Percentiles rank a stretch among this genome's conserved stretches.
Conservation (phyloP, 2,329 filamentous ascomycete species). For the Fusarium nisikadoi region DNA sequence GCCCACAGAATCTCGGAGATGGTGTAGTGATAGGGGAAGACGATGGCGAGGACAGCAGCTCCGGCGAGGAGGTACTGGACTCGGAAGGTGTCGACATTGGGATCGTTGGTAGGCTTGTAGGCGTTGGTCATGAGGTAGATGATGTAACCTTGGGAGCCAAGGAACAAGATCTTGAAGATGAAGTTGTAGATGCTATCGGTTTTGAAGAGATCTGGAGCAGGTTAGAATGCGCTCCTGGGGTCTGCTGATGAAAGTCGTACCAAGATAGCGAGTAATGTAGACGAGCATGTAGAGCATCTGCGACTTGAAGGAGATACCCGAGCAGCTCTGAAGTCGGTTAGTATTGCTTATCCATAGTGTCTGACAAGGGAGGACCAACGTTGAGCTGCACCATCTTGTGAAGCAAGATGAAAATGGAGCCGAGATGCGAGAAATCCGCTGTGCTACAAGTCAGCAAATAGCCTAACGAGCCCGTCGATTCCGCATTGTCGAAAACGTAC, state of each 20-base stretch:
- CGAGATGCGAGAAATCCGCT: constrained; percentile 96
- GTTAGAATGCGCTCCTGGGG: constrained; percentile 2
- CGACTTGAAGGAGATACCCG: constrained; percentile 98
- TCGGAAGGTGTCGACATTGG: constrained; percentile 96
- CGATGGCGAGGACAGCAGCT: constrained; percentile 78
- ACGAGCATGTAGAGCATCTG: constrained; percentile 95
- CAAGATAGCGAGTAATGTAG: constrained; percentile 92
- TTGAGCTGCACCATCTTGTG: constrained; percentile 96
- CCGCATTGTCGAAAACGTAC: constrained; percentile 51
- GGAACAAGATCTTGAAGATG: constrained; percentile 95
- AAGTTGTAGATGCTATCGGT: constrained; percentile 90
- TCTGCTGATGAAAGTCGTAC: constrained; percentile 55
- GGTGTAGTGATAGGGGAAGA: constrained; percentile 88
- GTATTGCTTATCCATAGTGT: constrained; percentile 29
- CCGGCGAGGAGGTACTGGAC: constrained; percentile 92
- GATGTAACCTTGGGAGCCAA: constrained; percentile 88
- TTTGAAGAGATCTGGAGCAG: constrained; percentile 79
- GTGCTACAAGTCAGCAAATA: constrained; percentile 35
- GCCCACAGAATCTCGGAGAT: constrained; percentile 92
- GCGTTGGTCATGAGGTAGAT: constrained; percentile 98
- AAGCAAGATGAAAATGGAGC: constrained; percentile 92
- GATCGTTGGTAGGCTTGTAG: constrained; percentile 97
- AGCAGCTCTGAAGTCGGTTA: constrained; percentile 77
- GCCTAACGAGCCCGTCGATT: background rate
- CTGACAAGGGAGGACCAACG: constrained; percentile 62